Evolutionary conservation across 2,329 filamentous ascomycete genomes (phyloP).

Genomic region (Neocatenulostroma microsporum): DNA sequence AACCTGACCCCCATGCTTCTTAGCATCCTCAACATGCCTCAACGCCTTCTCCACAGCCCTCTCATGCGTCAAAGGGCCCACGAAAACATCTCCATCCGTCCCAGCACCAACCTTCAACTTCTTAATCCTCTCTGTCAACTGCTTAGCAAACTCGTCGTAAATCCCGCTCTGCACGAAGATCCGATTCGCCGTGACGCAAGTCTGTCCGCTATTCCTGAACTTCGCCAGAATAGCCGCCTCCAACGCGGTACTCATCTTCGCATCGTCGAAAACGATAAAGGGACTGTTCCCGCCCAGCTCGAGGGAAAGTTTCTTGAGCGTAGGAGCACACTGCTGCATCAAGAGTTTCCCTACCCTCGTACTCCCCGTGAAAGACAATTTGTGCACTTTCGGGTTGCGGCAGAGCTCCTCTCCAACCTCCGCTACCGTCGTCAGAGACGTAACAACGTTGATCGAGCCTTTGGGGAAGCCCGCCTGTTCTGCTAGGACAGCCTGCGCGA

Average conservation of each 20-base stretch:
- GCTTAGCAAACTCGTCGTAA: conserved; percentile 46
- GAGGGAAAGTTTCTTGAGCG: conserved; percentile 22
- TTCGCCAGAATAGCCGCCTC: conserved; percentile 21
- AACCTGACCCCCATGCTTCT: conserved; percentile 37
- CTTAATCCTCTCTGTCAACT: conserved; percentile 53
- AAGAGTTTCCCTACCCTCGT: conserved; percentile 25
- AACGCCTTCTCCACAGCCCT: conserved; percentile 71
- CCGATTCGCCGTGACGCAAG: conserved; percentile 35
- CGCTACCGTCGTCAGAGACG: conserved; percentile 14
- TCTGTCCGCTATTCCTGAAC: conserved; percentile 23
- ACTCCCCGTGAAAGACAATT: conserved; percentile 25
- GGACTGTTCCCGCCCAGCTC: conserved; percentile 27
- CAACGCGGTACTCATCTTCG: conserved; percentile 22
- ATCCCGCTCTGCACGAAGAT: conserved; percentile 47
- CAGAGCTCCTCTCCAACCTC: conserved; percentile 19
- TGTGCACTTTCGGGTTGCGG: conserved; percentile 16
- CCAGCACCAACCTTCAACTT: conserved; percentile 66
- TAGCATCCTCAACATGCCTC: conserved; percentile 68
- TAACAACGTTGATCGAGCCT: conserved; percentile 22
- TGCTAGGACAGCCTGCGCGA: conserved; percentile 75
- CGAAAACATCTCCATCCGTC: conserved; percentile 59
- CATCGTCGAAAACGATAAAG: conserved; percentile 29
- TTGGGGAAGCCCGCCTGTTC: conserved; percentile 70
- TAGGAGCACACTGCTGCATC: conserved; percentile 14
- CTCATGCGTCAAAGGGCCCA: conserved; percentile 77